A percentile compares a stretch with the other conserved stretches of the same genome.
Evolutionary conservation across 495 filamentous ascomycete genomes (phyloP).

Genomic region (Tetracladium marchalianum): DNA sequence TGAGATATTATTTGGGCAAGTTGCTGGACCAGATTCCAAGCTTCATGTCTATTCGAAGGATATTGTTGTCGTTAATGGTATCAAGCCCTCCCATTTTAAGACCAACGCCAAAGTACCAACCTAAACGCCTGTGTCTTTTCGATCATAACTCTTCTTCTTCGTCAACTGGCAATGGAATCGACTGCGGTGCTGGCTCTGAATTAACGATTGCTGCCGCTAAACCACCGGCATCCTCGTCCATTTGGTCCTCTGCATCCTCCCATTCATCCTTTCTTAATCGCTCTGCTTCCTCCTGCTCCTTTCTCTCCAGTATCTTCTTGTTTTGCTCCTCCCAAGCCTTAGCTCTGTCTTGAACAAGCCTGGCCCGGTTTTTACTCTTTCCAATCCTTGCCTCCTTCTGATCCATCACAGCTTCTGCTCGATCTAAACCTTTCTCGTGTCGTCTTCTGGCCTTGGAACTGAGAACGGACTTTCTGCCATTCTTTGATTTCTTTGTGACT

Average conservation of each 20-base stretch:
- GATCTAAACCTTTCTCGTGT: constrained; percentile 62
- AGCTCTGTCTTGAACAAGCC: constrained; percentile 44
- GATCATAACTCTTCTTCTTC: background rate
- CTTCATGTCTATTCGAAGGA: too few relatives aligned
- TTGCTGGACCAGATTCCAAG: too few relatives aligned
- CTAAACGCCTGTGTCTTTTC: too few relatives aligned
- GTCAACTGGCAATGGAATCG: background rate
- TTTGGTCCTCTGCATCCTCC: constrained; percentile 10
- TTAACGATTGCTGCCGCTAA: background rate
- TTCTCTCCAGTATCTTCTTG: constrained; percentile 23
- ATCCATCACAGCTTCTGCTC: constrained; percentile 60
- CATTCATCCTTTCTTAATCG: constrained; percentile 13
- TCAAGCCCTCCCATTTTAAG: too few relatives aligned
- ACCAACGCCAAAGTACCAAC: too few relatives aligned
- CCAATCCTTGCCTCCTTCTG: constrained; percentile 59
- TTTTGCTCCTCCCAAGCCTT: constrained; percentile 54
- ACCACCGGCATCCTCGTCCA: constrained; percentile 6
- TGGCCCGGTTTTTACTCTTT: constrained; percentile 51
- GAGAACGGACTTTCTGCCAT: constrained; percentile 45
- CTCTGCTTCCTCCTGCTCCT: constrained; percentile 9
- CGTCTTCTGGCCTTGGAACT: constrained; percentile 56
- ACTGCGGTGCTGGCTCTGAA: background rate
- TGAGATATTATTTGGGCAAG: too few relatives aligned
- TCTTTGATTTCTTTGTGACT: constrained; percentile 54
- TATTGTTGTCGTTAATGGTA: too few relatives aligned